Conservation (phyloP, 2,329 filamentous ascomycete species). For the Ophiosphaerella korrae region DNA sequence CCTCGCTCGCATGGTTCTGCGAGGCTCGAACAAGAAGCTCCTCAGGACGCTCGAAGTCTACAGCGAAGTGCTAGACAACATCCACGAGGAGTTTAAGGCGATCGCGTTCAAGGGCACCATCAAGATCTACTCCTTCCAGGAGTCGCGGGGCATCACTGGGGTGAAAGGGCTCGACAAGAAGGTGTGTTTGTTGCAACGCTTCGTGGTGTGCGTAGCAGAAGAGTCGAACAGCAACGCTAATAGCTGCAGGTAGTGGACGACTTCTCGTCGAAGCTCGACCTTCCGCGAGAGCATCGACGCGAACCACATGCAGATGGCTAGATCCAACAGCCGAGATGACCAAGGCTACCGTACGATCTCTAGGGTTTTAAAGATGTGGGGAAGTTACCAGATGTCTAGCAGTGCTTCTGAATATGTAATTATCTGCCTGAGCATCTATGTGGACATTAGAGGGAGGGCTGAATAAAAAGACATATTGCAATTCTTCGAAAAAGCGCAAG, state of each 20-base stretch:
- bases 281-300: conserved; percentile 48
- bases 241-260: conserved; percentile 45
- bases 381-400: no score
- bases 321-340: conserved; percentile 32
- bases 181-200: conserved; percentile 2
- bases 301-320: conserved; percentile 49
- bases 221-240: conserved; percentile 9
- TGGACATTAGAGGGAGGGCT: no score
- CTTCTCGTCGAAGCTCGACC: conserved; percentile 49
- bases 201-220: no score
- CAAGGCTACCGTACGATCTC: conserved; percentile 37
- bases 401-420: no score
- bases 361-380: conserved; percentile 32
- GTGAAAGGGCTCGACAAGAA: conserved; percentile 35
- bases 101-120: conserved; percentile 30
- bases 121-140: conserved; percentile 50
- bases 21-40: conserved; percentile 44
- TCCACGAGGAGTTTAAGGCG: conserved; percentile 44
- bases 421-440: no score
- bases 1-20: conserved; percentile 37
- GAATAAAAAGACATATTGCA: no score
- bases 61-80: conserved; percentile 47
- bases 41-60: conserved; percentile 40
- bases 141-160: conserved; percentile 29
- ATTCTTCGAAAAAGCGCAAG: no score